Evolutionary conservation across 345 rosid genomes (phyloP), one percentile per base, ranked within the genome.

Genomic region (Lenwebbia sp.): DNA sequence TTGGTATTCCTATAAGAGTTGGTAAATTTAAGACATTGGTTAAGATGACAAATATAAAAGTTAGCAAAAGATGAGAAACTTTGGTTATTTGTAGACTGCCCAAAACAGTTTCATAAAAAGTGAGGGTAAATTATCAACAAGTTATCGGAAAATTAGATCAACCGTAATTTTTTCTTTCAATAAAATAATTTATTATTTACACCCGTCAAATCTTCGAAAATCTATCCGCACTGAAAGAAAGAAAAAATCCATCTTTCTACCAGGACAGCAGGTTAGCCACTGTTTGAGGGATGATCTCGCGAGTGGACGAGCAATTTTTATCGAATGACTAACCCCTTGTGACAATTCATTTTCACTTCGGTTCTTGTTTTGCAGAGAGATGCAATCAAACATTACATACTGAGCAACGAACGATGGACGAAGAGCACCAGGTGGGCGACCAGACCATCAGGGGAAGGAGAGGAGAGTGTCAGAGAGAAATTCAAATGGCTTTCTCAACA

Each of bases 61-160:
- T 30, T 14, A 30, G 19, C 30, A 21, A 30, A 62, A 30, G 41
- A 28, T 30, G 7, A 53, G 19, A 53, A 52, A 62, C 4, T 62
- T 28, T 62, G 33, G 10, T 4, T 60, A 14, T 14, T 3, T 28
- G 19, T 6, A 28, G 21, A 28, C 7, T n/a, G 40, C 14, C 22
- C 33, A 28, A 62, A 62, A 19, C 3, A 28, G 22, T 30, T 28
- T 62, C 37, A 13, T 28, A 28, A 28, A 28, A 62, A 14, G 21
- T 3, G 28, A 6, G 1, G 7, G 10, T 0, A 62, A 14, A 14
- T 8, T 19, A 3, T 19, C 33, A 13, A 13, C 4, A 0, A 58
- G 17, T 58, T 13, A 58, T 13, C 19, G 7, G 8, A 0, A 0
- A 7, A n/a, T 58, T 26, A 1, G 0, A 6, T 5, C 5, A 58